Base-by-base conservation (phyloP, 169 alveolate species). In the Plasmodium ovale region DNA sequence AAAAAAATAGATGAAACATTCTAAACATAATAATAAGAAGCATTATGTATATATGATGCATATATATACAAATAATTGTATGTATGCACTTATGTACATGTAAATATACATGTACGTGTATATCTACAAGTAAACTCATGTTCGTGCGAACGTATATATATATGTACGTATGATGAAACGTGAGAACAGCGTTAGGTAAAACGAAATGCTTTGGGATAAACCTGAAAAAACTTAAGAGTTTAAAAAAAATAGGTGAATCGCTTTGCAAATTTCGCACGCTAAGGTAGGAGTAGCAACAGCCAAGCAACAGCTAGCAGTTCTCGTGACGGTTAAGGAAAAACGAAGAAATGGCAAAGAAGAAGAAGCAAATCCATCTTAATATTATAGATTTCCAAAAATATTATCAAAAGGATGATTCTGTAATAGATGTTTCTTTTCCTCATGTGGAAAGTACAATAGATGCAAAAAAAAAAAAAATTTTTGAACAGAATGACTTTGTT, bases 351-450 rank as follows among this genome's bases (percentile, higher is more conserved):
- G 82, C 77, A 39, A 79, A 79, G 58, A 79, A 79, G 25, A 79
- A 79, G 25, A 62, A 79, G 53, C 89, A 79, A 79, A 79, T 79
- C 25, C 82, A 67, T 65, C 37, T 79, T 19, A 79, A 79, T 54
- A 62, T 79, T 33, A 65, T 79, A 14, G 89, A 79, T 54, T 54
- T 79, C 2, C 89, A 79, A 65, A 79, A 79, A 54, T 49, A 29
- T 27, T 79, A 79, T 33, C 89, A 79, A 69, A 79, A 64, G 23
- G 89, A 79, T 53, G 89, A 77, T 21, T 53, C 65, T 37, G 49
- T 58, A 64, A 64, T 79, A 19, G 71, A 65, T 1, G 21, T 74
- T 14, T 29, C 65, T 14, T n/a, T n/a, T n/a, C 23, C 68, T 21
- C 53, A 54, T 54, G 60, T 9, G 27, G 62, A 67, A 54, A 79